Base-by-base conservation (phyloP, 768 basidiomycete species). In the Panaeolus cyanescens region DNA sequence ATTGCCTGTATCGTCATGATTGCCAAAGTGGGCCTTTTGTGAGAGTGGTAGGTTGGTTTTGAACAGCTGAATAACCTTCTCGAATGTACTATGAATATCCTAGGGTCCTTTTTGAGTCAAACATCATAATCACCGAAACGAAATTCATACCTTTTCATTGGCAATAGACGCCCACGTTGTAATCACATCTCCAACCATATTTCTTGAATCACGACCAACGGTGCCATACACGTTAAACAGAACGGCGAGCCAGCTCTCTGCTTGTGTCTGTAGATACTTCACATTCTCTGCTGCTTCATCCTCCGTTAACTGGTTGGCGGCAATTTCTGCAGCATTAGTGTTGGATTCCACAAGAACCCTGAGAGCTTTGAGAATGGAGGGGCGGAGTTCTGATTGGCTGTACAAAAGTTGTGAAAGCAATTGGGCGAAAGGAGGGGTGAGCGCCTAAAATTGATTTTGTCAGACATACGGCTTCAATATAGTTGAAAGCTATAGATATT, bases 191-290 rank as follows among this genome's bases (percentile, higher is more conserved):
- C 95, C 93, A 15, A 98, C 87, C 76, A 87, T 80, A 7, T 87
- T 86, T 56, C 91, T 80, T 32, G 75, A 80, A 63, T 97, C 95
- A 55, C 86, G 82, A n/a, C 83, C 85, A 32, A 92, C 86, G 62
- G 85, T 93, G 60, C 91, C 85, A 75, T 96, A 99, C n/a, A 99
- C 90, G 71, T 99, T 99, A 80, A 99, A 95, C 45, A 97, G 80
- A 4, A 99, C 95, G 0, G 94, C 89, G 32, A 99, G 85, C 91
- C 97, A 96, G 69, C 94, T 97, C 71, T 95, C 92, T 0, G 84
- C 89, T 70, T 98, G 91, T 0, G 80, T 81, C 39, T 83, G 85
- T 58, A 99, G 79, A 74, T 91, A 91, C 1, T 72, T 78, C 28
- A 98, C 64, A 66, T 95, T 95, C 45, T 77, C 78, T 32, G 75